Evolutionary conservation across 2,329 filamentous ascomycete species (phyloP).

Genomic region (Ceratocystis albifundus): DNA sequence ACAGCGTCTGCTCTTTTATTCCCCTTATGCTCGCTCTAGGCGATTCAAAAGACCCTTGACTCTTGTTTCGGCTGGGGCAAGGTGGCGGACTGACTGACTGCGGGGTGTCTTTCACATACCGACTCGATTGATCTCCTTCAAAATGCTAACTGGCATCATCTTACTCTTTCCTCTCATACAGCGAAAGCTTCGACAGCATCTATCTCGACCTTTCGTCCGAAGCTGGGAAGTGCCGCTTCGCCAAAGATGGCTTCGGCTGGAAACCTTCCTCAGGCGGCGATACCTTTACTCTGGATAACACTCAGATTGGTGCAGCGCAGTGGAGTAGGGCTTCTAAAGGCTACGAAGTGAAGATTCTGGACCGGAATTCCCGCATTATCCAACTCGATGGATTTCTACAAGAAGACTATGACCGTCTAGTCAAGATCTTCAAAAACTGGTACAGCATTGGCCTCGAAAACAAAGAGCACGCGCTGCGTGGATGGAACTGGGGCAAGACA

Average conservation of each 20-base stretch:
- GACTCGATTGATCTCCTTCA: background rate
- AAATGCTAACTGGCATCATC: conserved; percentile 2
- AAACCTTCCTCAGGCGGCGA: conserved; percentile 78
- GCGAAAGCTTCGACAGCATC: conserved; percentile 94
- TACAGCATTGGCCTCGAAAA: conserved; percentile 88
- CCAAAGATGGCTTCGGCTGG: conserved; percentile 91
- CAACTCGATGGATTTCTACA: conserved; percentile 92
- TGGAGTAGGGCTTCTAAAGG: conserved; percentile 92
- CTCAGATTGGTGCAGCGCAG: conserved; percentile 74
- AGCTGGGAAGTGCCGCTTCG: conserved; percentile 84
- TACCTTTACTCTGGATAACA: conserved; percentile 83
- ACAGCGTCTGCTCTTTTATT: background rate
- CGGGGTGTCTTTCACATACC: background rate
- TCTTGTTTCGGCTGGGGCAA: background rate
- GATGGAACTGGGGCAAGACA: conserved; percentile 99
- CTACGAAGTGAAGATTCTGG: conserved; percentile 84
- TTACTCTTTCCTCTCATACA: conserved; percentile 27
- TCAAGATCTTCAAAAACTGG: conserved; percentile 95
- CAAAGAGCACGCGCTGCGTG: conserved; percentile 85
- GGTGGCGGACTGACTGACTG: background rate
- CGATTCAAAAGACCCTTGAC: background rate
- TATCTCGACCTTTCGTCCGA: conserved; percentile 91
- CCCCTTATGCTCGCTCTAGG: background rate
- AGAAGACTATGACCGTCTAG: conserved; percentile 84
- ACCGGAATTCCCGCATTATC: conserved; percentile 71